Conservation (phyloP, 441 rosid species). For the Erodium trifolium region DNA sequence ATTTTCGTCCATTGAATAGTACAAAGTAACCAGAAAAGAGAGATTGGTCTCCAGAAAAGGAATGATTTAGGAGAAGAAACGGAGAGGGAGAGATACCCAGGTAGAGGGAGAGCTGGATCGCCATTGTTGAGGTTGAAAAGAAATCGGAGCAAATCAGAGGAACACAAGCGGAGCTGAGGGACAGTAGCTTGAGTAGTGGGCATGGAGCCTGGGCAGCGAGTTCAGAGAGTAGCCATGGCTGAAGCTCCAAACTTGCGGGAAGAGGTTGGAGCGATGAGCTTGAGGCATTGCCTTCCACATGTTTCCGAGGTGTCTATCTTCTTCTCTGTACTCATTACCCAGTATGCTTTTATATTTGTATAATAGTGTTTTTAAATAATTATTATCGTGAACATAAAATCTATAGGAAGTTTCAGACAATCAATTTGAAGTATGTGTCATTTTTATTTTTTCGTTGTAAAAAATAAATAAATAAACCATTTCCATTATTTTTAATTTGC, state of each 20-base stretch:
- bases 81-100: conserved; percentile 28
- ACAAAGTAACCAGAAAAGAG: conserved; percentile 15
- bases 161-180: background rate
- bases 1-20: conserved; percentile 22
- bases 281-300: conserved; percentile 4
- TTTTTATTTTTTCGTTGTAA: too few relatives aligned
- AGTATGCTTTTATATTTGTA: too few relatives aligned
- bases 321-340: too few relatives aligned
- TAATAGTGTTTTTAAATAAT: too few relatives aligned
- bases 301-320: background rate
- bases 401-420: too few relatives aligned
- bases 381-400: too few relatives aligned
- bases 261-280: background rate
- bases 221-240: conserved; percentile 1
- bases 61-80: conserved; percentile 21
- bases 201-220: background rate
- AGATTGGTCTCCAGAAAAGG: conserved; percentile 17
- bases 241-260: background rate
- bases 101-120: conserved; percentile 44
- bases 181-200: background rate
- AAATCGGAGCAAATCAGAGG: background rate
- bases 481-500: too few relatives aligned
- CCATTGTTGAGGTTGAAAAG: conserved; percentile 35
- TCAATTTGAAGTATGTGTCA: too few relatives aligned
- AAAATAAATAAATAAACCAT: too few relatives aligned